A percentile compares a stretch with the other conserved stretches of the same genome.
Evolutionary conservation across 2,329 filamentous ascomycete genomes (phyloP).

Genomic region (Colletotrichum kahawae): DNA sequence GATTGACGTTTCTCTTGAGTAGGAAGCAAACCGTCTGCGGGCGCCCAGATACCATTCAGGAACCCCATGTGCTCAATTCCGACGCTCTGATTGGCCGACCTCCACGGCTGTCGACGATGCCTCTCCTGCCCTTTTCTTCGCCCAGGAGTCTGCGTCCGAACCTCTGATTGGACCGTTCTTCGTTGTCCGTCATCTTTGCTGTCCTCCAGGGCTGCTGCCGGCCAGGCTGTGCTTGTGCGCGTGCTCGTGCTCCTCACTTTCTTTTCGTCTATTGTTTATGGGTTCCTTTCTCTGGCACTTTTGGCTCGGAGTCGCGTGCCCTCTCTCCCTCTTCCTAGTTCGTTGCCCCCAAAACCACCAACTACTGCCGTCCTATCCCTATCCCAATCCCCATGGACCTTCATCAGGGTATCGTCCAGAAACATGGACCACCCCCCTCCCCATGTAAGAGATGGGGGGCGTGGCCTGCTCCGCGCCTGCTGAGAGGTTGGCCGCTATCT

Average conservation of each 20-base stretch:
- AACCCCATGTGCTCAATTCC: constrained; percentile 20
- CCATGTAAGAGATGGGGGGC: background rate
- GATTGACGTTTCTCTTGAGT: background rate
- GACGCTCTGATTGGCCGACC: constrained; percentile 8
- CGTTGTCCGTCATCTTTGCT: background rate
- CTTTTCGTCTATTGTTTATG: background rate
- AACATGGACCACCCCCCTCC: background rate
- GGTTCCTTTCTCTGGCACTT: background rate
- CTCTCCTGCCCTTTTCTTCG: constrained; percentile 23
- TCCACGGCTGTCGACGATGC: background rate
- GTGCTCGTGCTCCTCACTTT: background rate
- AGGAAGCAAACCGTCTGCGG: background rate
- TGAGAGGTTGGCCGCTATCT: constrained; percentile 1
- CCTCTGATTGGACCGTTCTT: constrained; percentile 1
- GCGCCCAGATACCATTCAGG: constrained; percentile 13
- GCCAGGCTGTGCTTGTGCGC: background rate
- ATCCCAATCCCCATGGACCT: background rate
- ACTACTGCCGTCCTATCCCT: background rate
- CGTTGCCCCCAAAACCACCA: background rate
- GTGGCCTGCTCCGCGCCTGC: constrained; percentile 6
- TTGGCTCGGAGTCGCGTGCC: constrained; percentile 19
- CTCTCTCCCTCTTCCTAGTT: constrained; percentile 1
- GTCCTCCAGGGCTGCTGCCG: background rate
- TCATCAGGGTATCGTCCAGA: constrained; percentile 1
- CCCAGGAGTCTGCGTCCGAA: constrained; percentile 5